A percentile compares a stretch with the other conserved stretches of the same genome.
phyloP scores from a whole-genome alignment of 2,329 filamentous ascomycete genomes.

The Karstenula rhodostoma region DNA sequence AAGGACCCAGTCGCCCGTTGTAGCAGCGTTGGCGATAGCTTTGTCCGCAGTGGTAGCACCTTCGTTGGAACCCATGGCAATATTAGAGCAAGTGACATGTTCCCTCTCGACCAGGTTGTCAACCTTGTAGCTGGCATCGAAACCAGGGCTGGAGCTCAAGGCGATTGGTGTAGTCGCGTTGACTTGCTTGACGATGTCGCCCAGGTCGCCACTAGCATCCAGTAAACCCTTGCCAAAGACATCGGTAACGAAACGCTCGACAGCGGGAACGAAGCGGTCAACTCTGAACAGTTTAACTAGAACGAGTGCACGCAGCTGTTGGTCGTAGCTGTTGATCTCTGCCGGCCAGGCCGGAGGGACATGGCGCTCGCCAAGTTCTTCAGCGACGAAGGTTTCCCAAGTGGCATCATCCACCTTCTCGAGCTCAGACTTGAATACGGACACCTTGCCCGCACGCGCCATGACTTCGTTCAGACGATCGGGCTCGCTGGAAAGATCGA shows the following conservation, averaged over 20 bases:
- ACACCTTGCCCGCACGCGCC: conserved; percentile 71
- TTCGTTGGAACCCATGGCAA: conserved; percentile 99
- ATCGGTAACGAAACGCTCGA: conserved; percentile 85
- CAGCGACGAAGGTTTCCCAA: conserved; percentile 84
- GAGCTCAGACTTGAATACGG: conserved; percentile 76
- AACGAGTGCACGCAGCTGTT: conserved; percentile 82
- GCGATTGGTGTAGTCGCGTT: conserved; percentile 85
- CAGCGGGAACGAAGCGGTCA: conserved; percentile 91
- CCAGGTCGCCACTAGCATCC: conserved; percentile 84
- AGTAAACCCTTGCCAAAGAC: conserved; percentile 87
- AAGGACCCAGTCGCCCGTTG: conserved; percentile 92
- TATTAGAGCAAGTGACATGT: conserved; percentile 87
- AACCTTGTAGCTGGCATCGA: conserved; percentile 99
- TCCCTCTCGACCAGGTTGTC: conserved; percentile 89
- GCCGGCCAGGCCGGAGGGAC: conserved; percentile 81
- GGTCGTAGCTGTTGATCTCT: conserved; percentile 71
- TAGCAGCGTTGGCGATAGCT: conserved; percentile 90
- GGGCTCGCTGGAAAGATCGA: conserved; percentile 76
- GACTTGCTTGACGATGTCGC: conserved; percentile 84
- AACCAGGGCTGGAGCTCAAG: conserved; percentile 92
- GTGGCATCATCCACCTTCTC: conserved; percentile 66
- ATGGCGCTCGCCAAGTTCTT: conserved; percentile 85
- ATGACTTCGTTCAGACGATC: conserved; percentile 74
- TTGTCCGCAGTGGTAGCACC: conserved; percentile 92
- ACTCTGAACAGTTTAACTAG: conserved; percentile 94